Evolutionary conservation across 23 red algal species (phyloP), one percentile per base, ranked within the genome.

Genomic region (Gracilaria domingensis): DNA sequence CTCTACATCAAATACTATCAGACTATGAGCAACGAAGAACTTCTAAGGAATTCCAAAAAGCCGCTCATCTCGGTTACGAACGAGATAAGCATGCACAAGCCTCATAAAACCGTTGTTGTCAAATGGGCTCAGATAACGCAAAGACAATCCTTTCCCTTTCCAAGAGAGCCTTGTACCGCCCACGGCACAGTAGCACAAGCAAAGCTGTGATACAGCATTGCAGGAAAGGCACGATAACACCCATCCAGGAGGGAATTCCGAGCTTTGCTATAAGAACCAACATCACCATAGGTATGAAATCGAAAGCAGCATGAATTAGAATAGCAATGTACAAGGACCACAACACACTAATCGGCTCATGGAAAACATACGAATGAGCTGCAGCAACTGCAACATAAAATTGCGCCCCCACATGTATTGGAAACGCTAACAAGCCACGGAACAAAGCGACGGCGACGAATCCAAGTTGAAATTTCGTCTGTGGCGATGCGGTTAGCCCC

Each of bases 341-440:
- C 12, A 35, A 4, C 4, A 88, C 81, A 42, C 72, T 40, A 32
- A 45, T 59, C 2, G 36, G 32, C 13, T 88, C 92, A 28, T 26
- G 20, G 33, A 87, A 87, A 17, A 94, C 33, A 33, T 57, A 61
- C 21, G n/a, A 39, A 74, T 87, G 83, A 40, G 92, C 82, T 12
- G 84, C 74, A 12, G 56, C 50, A 49, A 87, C 36, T 1, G 82
- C 92, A 36, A 94, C 55, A 28, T 87, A 94, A 25, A 80, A 72
- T 65, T 72, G 61, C 42, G 92, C 87, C 2, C 92, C 83, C 25
- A 94, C 75, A 50, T 94, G 92, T 2, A 94, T 20, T 20, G 92
- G 82, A 55, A 94, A 88, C 3, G 92, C 92, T 12, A 94, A 24
- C 8, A 82, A 20, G 18, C 40, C 83, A 3, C 92, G 82, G 37